Base-by-base conservation (phyloP, 805 yeast genomes). In the Sugiyamaella smithiae region DNA sequence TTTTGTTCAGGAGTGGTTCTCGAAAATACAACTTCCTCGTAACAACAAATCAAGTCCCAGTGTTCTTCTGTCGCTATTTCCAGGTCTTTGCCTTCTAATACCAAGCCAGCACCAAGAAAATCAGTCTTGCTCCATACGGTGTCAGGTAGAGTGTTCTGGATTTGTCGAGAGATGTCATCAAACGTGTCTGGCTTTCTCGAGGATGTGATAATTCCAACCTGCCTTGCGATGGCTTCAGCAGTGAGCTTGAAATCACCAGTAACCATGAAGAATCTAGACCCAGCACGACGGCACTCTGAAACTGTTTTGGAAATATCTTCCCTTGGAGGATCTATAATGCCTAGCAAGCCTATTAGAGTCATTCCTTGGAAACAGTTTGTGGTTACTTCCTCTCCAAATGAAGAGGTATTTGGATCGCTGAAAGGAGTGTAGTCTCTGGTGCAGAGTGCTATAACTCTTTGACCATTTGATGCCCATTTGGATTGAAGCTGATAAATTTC, bases 301-400 rank as follows among this genome's bases (percentile, higher is more conserved):
- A 91, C 77, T 1, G 96, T 85, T 43, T 75, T 72, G 40, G 80
- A 75, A 5, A 89, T 97, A 53, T 82, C 81, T 8, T 88, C 84
- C 61, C 97, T 79, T 50, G 98, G 99, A 8, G 98, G 99, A 68
- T 91, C 99, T 58, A 85, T 87, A 95, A 91, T 89, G 49, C 96
- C 97, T 53, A 88, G 72, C 40, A 91, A 68, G 12, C 98, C 99
- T 57, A 85, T 76, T 61, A 90, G 88, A 1, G 80, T 72, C 56
- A 91, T 73, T 20, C 78, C 82, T 0, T 72, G 26, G 25, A 46
- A 24, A 25, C 49, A 40, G 11, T 38, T 23, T 14, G 14, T 14
- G 11, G 17, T 25, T 14, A 50, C 43, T 31, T 48, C 52, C 2
- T 47, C 51, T 24, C 42, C 43, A 20, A 46, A 49, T 4, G 16